These are phyloP conservation scores for Bacidia gigantensis DNA, from an alignment of 495 filamentous ascomycete genomes.

Conservation along the genomic window DNA sequence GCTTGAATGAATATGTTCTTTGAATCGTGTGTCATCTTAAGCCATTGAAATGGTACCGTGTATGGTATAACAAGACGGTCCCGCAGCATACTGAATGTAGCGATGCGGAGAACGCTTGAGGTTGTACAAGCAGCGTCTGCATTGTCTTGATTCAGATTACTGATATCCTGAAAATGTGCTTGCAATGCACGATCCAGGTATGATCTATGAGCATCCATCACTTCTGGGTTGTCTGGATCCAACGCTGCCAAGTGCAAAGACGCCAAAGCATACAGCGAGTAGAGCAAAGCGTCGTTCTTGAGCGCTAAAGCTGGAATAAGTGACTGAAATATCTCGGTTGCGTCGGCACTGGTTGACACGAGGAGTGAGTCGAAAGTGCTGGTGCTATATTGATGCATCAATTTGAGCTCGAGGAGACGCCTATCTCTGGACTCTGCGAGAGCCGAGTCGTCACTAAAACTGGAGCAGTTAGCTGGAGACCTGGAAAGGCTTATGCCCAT, in stretches of 20 bases:
- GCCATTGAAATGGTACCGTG: conserved; percentile 26
- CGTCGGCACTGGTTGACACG: conserved; percentile 5
- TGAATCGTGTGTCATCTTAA: conserved; percentile 17
- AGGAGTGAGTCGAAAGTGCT: conserved; percentile 17
- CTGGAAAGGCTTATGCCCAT: conserved; percentile 10
- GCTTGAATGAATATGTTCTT: conserved; percentile 16
- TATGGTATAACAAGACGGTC: conserved; percentile 23
- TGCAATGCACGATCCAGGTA: conserved; percentile 25
- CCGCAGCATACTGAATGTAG: conserved; percentile 21
- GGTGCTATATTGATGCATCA: conserved; percentile 25
- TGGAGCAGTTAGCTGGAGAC: neutral
- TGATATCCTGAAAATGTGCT: conserved; percentile 24
- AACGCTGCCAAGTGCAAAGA: conserved; percentile 19
- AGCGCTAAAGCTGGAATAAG: conserved; percentile 22
- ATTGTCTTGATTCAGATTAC: conserved; percentile 19
- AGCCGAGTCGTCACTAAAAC: neutral
- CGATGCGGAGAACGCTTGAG: conserved; percentile 17
- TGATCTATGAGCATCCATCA: conserved; percentile 18
- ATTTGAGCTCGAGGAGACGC: conserved; percentile 23
- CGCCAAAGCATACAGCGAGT: conserved; percentile 23
- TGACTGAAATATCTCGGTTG: conserved; percentile 16
- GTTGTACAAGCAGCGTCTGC: conserved; percentile 26
- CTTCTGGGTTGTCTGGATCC: conserved; percentile 9
- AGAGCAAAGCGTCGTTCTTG: conserved; percentile 24
- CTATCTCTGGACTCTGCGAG: conserved; percentile 22